These are phyloP conservation scores for Cordyceps fumosorosea DNA, from an alignment of 2,329 filamentous ascomycete species.

Conservation along the genomic window DNA sequence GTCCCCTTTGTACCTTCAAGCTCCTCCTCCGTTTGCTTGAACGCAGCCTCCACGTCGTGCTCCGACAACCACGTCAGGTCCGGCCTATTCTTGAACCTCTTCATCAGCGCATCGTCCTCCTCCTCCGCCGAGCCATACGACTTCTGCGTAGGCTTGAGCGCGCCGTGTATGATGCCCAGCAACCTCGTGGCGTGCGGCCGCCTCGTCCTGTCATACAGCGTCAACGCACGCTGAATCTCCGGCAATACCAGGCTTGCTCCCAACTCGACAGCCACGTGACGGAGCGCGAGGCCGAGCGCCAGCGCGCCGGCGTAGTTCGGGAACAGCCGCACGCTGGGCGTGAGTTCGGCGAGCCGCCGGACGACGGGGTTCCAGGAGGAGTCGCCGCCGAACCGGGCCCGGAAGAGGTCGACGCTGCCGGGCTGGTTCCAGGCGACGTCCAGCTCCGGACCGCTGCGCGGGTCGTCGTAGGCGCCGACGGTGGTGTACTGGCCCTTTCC, in stretches of 20 bases:
- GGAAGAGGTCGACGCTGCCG: conserved; percentile 29
- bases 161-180: conserved; percentile 11
- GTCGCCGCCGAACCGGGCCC: conserved; percentile 26
- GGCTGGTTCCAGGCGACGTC: conserved; percentile 31
- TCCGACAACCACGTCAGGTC: conserved; percentile 16
- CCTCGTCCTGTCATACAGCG: conserved; percentile 14
- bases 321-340: conserved; percentile 33
- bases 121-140: background rate
- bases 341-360: conserved; percentile 31
- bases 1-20: background rate
- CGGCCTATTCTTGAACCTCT: conserved; percentile 12
- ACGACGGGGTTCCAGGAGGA: conserved; percentile 32
- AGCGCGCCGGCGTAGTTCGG: conserved; percentile 34
- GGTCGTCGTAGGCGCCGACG: conserved; percentile 34
- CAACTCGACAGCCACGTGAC: background rate
- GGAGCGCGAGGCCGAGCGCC: background rate
- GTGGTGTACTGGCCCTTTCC: conserved; percentile 36
- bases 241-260: background rate
- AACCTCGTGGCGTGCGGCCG: conserved; percentile 14
- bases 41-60: conserved; percentile 15
- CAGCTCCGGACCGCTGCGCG: conserved; percentile 23
- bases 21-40: background rate
- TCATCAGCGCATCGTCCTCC: conserved; percentile 10
- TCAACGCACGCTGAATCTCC: background rate
- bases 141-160: background rate